A percentile compares a stretch with the other conserved stretches of the same genome.
Evolutionary conservation across 495 filamentous ascomycete species (phyloP).

Genomic region (Penicillium atrosanguineum): DNA sequence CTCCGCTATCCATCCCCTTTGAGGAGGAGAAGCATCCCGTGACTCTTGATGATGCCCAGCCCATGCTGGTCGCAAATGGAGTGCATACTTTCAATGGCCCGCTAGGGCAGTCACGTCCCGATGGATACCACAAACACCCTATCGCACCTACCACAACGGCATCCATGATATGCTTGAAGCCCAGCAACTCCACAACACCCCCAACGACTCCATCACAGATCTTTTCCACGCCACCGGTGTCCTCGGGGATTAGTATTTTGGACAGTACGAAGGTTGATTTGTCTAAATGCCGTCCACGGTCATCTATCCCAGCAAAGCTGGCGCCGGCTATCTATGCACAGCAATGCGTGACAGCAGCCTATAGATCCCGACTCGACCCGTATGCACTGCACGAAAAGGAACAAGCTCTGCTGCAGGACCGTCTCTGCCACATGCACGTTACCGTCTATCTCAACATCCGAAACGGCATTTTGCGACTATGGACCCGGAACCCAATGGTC

Average conservation of each 20-base stretch:
- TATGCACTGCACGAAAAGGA: slow-evolving; percentile 86
- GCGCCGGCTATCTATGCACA: slow-evolving; percentile 73
- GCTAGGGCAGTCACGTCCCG: slow-evolving; percentile 15
- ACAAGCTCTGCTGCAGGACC: slow-evolving; percentile 71
- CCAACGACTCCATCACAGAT: slow-evolving; percentile 17
- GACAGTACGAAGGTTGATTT: slow-evolving; percentile 23
- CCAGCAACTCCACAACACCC: slow-evolving; percentile 33
- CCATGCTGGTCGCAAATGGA: slow-evolving; percentile 2
- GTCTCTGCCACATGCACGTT: slow-evolving; percentile 85
- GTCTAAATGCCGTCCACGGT: slow-evolving; percentile 56
- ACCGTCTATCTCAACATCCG: slow-evolving; percentile 96
- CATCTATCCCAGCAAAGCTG: slow-evolving; percentile 76
- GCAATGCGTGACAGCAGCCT: slow-evolving; percentile 84
- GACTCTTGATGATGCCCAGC: background rate
- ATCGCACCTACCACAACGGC: slow-evolving; percentile 30
- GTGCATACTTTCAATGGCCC: background rate
- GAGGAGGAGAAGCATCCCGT: background rate
- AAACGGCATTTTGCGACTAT: slow-evolving; percentile 90
- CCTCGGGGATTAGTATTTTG: slow-evolving; percentile 9
- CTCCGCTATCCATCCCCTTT: slow-evolving; percentile 2
- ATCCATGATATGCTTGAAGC: slow-evolving; percentile 24
- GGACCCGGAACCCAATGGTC: slow-evolving; percentile 86
- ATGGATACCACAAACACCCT: slow-evolving; percentile 25
- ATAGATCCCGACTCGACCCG: slow-evolving; percentile 85
- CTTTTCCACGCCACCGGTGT: slow-evolving; percentile 15